phyloP scores from a whole-genome alignment of 306 rosid species.

The Inga leiocalycina region DNA sequence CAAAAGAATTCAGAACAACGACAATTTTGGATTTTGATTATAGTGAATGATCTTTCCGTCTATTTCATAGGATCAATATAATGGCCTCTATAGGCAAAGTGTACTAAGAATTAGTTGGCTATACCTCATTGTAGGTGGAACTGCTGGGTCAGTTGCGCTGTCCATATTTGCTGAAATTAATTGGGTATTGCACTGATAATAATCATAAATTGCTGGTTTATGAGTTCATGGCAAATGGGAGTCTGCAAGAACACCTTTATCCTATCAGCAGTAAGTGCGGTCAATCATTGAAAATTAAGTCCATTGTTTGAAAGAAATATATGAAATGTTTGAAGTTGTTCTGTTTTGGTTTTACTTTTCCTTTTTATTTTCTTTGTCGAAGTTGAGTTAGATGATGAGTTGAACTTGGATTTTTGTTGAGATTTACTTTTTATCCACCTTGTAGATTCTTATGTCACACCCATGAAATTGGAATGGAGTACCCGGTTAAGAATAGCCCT shows the following conservation, averaged over 20 bases:
- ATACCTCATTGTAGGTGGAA: constrained; percentile 65
- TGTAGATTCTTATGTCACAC: constrained; percentile 56
- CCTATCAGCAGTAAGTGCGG: constrained; percentile 71
- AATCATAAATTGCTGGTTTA: constrained; percentile 83
- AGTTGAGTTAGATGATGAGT: constrained; percentile 20
- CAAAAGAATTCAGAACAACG: not conserved
- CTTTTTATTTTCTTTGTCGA: constrained; percentile 25
- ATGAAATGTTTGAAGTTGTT: constrained; percentile 4
- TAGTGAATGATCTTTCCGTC: not conserved
- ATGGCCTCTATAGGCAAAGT: not conserved
- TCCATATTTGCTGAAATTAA: constrained; percentile 84
- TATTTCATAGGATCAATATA: not conserved
- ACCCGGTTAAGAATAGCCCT: constrained; percentile 86
- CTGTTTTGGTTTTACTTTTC: constrained; percentile 1
- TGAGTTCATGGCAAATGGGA: constrained; percentile 91
- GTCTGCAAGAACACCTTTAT: constrained; percentile 91
- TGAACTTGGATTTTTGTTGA: not conserved
- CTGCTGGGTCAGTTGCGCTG: constrained; percentile 77
- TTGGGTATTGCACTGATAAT: constrained; percentile 84
- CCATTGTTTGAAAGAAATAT: not conserved
- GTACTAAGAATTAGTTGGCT: constrained; percentile 30
- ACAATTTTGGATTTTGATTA: constrained; percentile 17
- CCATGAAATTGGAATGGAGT: constrained; percentile 80
- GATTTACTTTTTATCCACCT: not conserved
- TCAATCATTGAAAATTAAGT: not conserved